Evolutionary conservation across 305 asterid genomes (phyloP), one percentile per base, ranked within the genome.

Genomic region (Fraxinus floribunda): DNA sequence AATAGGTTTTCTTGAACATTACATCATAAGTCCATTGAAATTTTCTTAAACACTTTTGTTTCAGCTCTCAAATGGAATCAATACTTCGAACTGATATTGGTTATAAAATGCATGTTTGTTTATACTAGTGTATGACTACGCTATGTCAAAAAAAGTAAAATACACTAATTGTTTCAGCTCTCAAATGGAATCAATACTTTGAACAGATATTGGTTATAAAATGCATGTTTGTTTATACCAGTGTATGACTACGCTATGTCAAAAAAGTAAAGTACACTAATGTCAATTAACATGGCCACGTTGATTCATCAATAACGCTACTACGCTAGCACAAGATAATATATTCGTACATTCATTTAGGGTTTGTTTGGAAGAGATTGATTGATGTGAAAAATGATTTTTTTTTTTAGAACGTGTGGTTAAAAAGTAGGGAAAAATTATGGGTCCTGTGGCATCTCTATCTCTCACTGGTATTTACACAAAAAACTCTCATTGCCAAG

Each of bases 391-490:
- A 55, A 7, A 55, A 55, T 55, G 64, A 55, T 55, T 52, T 55
- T 52, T 26, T 26, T 41, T 49, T 55, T n/a, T 1, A n/a, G 64
- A 55, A n/a, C 2, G 8, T 1, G 10, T 55, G 64, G 24, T 55
- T n/a, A 55, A 55, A 55, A n/a, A n/a, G 24, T 55, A n/a, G 11
- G 24, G 22, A 55, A 55, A 55, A 6, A 7, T 55, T n/a, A 55
- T n/a, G 9, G 10, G 57, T 15, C 5, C 86, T 85, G 79, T 75
- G 81, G 76, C 64, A 76, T 38, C 78, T 76, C 85, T 66, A 30
- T 74, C 87, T 83, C 83, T 46, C 89, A 36, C 83, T 84, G 86
- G 87, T 81, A 83, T 34, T 80, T 72, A 80, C 66, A 79, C 38
- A 72, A 62, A 72, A 74, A 79, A 79, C 89, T 86, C 87, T 84